Evolutionary conservation across 208 protist genomes (phyloP).

Genomic region (Borovskyia barvae): DNA sequence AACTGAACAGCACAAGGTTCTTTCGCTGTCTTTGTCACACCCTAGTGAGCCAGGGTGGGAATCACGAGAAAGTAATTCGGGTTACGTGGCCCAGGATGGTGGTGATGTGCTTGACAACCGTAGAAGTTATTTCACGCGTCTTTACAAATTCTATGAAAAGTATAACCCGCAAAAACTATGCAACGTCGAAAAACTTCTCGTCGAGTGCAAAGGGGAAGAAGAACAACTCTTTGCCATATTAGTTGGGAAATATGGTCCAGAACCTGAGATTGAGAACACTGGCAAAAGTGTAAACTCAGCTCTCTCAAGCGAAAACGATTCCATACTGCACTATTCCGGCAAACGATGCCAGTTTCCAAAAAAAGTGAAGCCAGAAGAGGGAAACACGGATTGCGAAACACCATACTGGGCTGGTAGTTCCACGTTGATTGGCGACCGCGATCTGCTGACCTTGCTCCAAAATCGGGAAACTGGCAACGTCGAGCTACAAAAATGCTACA

Average conservation of each 20-base stretch:
- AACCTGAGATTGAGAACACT: slow-evolving; percentile 26
- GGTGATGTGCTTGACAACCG: slow-evolving; percentile 19
- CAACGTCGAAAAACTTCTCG: slow-evolving; percentile 47
- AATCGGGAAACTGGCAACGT: slow-evolving; percentile 55
- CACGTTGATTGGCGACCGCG: slow-evolving; percentile 47
- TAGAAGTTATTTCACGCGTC: slow-evolving; percentile 37
- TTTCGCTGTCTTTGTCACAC: slow-evolving; percentile 8
- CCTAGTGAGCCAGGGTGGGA: slow-evolving; percentile 40
- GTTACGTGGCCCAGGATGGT: slow-evolving; percentile 34
- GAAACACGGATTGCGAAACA: slow-evolving; percentile 77
- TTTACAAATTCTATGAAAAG: slow-evolving; percentile 68
- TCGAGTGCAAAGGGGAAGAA: slow-evolving; percentile 51
- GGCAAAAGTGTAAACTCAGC: slow-evolving; percentile 22
- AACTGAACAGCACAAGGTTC: slow-evolving; percentile 6
- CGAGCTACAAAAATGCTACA: slow-evolving; percentile 73
- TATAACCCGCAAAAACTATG: slow-evolving; percentile 75
- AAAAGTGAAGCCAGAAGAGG: slow-evolving; percentile 52
- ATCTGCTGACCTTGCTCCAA: slow-evolving; percentile 53
- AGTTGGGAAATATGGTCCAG: slow-evolving; percentile 67
- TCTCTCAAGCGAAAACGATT: slow-evolving; percentile 46
- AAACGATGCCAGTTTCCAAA: slow-evolving; percentile 59
- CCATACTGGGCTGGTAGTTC: slow-evolving; percentile 68
- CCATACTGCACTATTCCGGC: slow-evolving; percentile 53
- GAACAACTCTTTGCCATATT: slow-evolving; percentile 77
- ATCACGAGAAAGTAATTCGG: slow-evolving; percentile 53